Percentiles rank a stretch among this genome's conserved stretches.
Evolutionary conservation across 352 stramenopile species (phyloP).

Genomic region (Globisporangium nodosum): DNA sequence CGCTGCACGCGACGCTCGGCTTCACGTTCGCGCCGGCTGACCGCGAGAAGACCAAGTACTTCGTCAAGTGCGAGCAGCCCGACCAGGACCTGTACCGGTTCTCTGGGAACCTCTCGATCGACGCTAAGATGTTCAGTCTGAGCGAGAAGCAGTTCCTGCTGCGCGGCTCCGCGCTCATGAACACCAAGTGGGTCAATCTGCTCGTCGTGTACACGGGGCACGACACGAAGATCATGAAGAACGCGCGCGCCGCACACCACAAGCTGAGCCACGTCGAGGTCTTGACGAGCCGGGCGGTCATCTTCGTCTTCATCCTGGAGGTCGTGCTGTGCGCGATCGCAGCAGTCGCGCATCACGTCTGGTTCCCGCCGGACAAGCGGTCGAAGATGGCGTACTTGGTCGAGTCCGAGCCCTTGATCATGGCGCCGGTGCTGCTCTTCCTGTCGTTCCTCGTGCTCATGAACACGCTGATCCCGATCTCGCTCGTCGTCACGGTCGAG

Average conservation of each 20-base stretch:
- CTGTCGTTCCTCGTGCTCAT: conserved; percentile 89
- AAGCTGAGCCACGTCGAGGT: conserved; percentile 83
- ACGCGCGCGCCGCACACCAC: conserved; percentile 67
- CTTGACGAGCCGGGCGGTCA: conserved; percentile 69
- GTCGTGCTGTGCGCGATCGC: conserved; percentile 58
- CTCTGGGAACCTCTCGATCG: conserved; percentile 58
- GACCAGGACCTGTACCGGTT: conserved; percentile 80
- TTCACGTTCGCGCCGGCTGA: conserved; percentile 23
- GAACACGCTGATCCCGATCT: conserved; percentile 92
- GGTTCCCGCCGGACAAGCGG: conserved; percentile 7
- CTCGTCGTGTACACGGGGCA: conserved; percentile 80
- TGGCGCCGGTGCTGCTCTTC: conserved; percentile 58
- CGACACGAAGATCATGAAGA: conserved; percentile 91
- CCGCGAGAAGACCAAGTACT: conserved; percentile 45
- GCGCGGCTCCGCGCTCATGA: conserved; percentile 70
- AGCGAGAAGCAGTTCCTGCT: conserved; percentile 75
- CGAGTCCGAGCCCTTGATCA: conserved; percentile 3
- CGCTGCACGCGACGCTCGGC: conserved; percentile 29
- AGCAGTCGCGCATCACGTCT: conserved; percentile 29
- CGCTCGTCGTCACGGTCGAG: conserved; percentile 87
- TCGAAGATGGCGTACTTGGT: conserved; percentile 6
- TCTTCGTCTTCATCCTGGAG: conserved; percentile 75
- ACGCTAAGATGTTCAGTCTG: conserved; percentile 54
- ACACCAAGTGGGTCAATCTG: conserved; percentile 69
- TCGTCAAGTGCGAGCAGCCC: conserved; percentile 72